phyloP scores from a whole-genome alignment of 2,329 filamentous ascomycete genomes.

The Trichoderma hamatum region DNA sequence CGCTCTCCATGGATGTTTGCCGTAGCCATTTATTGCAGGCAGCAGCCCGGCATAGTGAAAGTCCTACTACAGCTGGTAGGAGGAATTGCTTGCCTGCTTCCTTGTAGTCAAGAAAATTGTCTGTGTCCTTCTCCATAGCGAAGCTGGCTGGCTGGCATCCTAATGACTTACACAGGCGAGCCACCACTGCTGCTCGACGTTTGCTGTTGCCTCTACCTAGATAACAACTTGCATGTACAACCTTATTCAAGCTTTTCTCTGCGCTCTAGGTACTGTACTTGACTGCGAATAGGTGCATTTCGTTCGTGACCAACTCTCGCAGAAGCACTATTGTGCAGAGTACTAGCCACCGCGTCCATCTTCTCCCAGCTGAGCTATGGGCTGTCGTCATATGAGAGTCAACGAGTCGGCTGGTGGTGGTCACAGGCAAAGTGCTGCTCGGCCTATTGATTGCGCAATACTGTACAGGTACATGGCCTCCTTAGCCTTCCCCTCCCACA shows the following conservation, averaged over 20 bases:
- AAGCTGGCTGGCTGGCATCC: neutral
- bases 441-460: constrained; percentile 36
- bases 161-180: neutral
- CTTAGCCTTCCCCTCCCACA: constrained; percentile 39
- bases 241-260: too few species aligned
- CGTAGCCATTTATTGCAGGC: neutral
- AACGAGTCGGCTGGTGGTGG: neutral
- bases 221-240: neutral
- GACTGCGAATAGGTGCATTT: neutral
- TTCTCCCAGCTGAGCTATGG: constrained; percentile 15
- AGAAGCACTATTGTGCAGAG: neutral
- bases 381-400: constrained; percentile 15
- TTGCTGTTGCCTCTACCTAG: neutral
- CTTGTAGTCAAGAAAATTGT: neutral
- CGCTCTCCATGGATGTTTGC: neutral
- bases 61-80: too few species aligned
- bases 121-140: neutral
- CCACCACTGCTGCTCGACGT: neutral
- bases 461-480: constrained; percentile 44
- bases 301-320: neutral
- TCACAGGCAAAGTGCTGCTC: constrained; percentile 12
- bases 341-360: constrained; percentile 15
- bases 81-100: neutral
- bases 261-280: neutral
- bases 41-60: neutral